A percentile compares a stretch with the other conserved stretches of the same genome.
phyloP scores from a whole-genome alignment of 257 asterid species.

The Ligustrum vulgare region DNA sequence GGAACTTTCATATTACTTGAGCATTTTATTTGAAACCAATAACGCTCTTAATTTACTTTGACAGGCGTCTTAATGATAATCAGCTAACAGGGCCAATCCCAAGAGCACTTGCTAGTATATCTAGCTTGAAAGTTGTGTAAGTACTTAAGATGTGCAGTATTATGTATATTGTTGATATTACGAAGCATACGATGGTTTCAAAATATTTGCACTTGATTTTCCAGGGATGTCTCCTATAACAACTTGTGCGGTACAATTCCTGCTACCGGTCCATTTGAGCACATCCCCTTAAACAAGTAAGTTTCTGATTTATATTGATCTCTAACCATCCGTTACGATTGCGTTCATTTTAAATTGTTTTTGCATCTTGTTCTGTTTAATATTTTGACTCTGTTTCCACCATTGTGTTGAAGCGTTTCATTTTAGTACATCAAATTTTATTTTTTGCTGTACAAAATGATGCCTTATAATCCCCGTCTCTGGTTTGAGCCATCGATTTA shows the following conservation, averaged over 20 bases:
- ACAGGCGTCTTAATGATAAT: constrained; percentile 82
- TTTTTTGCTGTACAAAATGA: background rate
- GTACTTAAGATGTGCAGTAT: constrained; percentile 33
- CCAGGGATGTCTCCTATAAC: constrained; percentile 90
- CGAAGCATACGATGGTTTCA: constrained; percentile 2
- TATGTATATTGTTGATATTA: background rate
- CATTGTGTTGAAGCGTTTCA: background rate
- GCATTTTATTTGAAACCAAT: constrained; percentile 13
- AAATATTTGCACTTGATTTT: constrained; percentile 23
- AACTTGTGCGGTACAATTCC: constrained; percentile 92
- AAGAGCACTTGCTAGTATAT: constrained; percentile 45
- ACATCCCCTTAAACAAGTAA: constrained; percentile 88
- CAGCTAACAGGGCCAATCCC: constrained; percentile 67
- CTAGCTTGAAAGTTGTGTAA: constrained; percentile 86
- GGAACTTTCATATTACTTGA: background rate
- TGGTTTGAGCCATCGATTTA: no score
- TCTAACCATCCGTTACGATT: background rate
- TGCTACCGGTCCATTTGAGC: constrained; percentile 82
- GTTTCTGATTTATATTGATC: constrained; percentile 23
- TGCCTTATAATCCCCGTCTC: no score
- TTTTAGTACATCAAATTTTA: background rate
- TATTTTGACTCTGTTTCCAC: background rate
- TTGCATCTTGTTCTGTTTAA: background rate
- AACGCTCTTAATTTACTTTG: constrained; percentile 18
- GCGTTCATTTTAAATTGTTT: background rate